A percentile compares a stretch with the other conserved stretches of the same genome.
These are phyloP conservation scores for Pseudofabraea citricarpa DNA, from an alignment of 2,329 filamentous ascomycete genomes.

Conservation along the genomic window DNA sequence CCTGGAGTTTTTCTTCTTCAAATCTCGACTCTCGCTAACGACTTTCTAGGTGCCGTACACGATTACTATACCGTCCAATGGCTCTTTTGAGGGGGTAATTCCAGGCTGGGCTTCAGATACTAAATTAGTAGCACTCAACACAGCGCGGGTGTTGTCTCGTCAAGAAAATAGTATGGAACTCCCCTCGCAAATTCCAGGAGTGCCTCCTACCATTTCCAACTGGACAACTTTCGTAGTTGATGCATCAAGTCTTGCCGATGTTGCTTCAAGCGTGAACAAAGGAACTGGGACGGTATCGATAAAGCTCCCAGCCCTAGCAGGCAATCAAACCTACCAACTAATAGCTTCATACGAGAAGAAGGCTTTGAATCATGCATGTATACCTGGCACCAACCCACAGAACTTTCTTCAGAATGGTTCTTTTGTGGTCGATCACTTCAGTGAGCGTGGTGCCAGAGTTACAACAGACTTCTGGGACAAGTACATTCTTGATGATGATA, in stretches of 20 bases:
- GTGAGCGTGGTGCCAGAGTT: constrained; percentile 28
- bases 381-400: constrained; percentile 9
- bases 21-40: not conserved
- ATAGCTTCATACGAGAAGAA: not conserved
- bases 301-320: not conserved
- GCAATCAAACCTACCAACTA: not conserved
- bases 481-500: constrained; percentile 29
- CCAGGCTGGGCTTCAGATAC: constrained; percentile 33
- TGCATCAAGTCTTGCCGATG: not conserved
- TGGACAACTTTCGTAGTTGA: not conserved
- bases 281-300: not conserved
- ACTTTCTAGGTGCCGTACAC: constrained; percentile 18
- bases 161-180: not conserved
- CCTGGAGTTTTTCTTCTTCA: not conserved
- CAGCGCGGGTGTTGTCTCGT: not conserved
- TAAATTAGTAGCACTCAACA: not conserved
- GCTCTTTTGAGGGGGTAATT: constrained; percentile 25
- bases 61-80: constrained; percentile 23
- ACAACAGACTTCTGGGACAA: constrained; percentile 34
- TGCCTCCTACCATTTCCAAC: not conserved
- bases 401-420: constrained; percentile 31
- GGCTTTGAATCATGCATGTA: not conserved
- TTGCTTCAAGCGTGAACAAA: not conserved
- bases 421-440: constrained; percentile 34
- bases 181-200: not conserved